Base-by-base conservation (phyloP, 345 rosid species). In the Hirschfeldia incana region DNA sequence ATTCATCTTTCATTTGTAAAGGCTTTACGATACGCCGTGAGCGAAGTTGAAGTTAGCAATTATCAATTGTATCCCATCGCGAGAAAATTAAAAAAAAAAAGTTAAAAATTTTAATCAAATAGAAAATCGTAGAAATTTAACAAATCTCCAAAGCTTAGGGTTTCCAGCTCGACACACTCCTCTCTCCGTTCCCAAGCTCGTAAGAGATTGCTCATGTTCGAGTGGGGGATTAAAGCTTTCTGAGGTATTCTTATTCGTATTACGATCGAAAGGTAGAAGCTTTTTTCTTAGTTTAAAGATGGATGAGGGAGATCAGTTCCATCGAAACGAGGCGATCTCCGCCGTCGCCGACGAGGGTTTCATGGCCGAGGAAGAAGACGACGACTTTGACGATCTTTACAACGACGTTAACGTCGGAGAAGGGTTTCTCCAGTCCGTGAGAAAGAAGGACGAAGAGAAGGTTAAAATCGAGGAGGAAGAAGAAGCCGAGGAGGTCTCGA, bases 361-460 rank as follows among this genome's bases (percentile, higher is more conserved):
- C 57, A 55, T 89, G 8, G 92, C 81, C 1, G 61, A 57, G 46
- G 91, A 86, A 73, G 89, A 88, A 64, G 97, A 90, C 3, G 97
- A 90, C 13, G 97, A 92, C 65, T 92, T 86, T n/a, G 92, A 92
- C 62, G 95, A 92, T 84, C 80, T 90, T 30, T 90, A 92, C 65
- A 90, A 87, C 57, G 94, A 92, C 66, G 97, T 92, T 39, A 92
- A 90, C 72, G 90, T 92, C 4, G 92, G 95, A 34, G 94, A 88
- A 85, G 90, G 87, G 37, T 90, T 92, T 84, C 85, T 88, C 39
- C 94, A 89, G 83, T 77, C 88, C 44, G 39, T 84, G 78, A 82
- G 76, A 77, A 87, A 88, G 82, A 88, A 84, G 64, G 90, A 89
- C 39, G 87, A 81, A 46, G 21, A 36, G 65, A 71, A 58, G 61